phyloP scores from a whole-genome alignment of 768 basidiomycete genomes.

The Tylopilus plumbeoviolaceoides region DNA sequence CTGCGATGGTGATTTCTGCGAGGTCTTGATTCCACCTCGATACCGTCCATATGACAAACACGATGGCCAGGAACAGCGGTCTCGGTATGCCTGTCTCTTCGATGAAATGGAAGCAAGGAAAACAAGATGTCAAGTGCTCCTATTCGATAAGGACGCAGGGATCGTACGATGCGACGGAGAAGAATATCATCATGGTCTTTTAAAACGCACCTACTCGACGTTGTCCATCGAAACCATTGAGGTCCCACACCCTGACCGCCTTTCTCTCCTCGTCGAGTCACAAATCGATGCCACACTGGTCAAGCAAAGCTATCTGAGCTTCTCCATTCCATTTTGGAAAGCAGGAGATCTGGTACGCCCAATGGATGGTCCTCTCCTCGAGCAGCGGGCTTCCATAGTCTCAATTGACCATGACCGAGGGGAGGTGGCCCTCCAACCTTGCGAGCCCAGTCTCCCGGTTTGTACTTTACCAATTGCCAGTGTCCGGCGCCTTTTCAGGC shows the following conservation, averaged over 20 bases:
- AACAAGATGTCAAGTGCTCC: neutral
- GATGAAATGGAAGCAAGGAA: neutral
- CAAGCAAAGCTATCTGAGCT: neutral
- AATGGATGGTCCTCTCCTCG: neutral
- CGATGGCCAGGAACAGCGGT: no score
- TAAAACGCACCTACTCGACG: neutral
- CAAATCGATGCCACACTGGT: neutral
- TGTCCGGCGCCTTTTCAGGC: neutral
- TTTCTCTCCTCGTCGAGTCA: neutral
- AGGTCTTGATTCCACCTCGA: no score
- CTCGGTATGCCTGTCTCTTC: no score
- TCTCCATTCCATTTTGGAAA: neutral
- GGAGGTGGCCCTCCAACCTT: neutral
- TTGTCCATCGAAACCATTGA: no score
- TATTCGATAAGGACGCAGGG: neutral
- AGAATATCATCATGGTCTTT: neutral
- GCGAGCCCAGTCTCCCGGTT: no score
- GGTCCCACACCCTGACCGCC: neutral
- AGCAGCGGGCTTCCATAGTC: neutral
- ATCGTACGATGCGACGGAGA: neutral
- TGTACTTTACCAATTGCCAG: neutral
- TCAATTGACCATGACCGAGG: neutral
- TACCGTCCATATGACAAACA: no score
- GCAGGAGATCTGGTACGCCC: neutral
- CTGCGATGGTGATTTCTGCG: neutral